Conservation (phyloP, 495 filamentous ascomycete genomes). For the Xylaria intraflava region DNA sequence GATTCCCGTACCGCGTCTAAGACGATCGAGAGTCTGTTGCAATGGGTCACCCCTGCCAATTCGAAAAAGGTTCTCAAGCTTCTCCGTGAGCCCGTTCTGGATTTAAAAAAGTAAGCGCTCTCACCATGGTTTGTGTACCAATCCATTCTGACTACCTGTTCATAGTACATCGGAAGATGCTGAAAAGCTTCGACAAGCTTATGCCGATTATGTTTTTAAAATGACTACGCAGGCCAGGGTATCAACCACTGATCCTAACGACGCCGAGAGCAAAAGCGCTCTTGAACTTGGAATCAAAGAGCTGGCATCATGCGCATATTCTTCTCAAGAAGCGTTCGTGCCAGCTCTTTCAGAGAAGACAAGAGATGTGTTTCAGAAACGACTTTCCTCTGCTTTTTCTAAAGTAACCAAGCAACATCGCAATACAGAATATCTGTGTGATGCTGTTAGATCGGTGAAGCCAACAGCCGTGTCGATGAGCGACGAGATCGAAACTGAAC, state of each 20-base stretch:
- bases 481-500: slow-evolving; percentile 50
- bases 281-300: slow-evolving; percentile 34
- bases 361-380: slow-evolving; percentile 61
- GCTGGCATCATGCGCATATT: slow-evolving; percentile 45
- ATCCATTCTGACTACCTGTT: slow-evolving; percentile 13
- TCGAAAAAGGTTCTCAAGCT: slow-evolving; percentile 41
- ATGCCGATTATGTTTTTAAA: slow-evolving; percentile 50
- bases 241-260: not conserved
- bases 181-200: slow-evolving; percentile 41
- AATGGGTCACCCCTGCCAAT: slow-evolving; percentile 49
- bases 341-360: slow-evolving; percentile 50
- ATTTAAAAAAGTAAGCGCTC: slow-evolving; percentile 24
- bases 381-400: slow-evolving; percentile 56
- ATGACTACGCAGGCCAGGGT: slow-evolving; percentile 22
- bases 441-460: slow-evolving; percentile 40
- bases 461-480: slow-evolving; percentile 55
- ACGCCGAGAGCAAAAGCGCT: slow-evolving; percentile 10
- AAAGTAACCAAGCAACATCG: slow-evolving; percentile 60
- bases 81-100: slow-evolving; percentile 28
- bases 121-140: not conserved
- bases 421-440: slow-evolving; percentile 45
- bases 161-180: slow-evolving; percentile 23
- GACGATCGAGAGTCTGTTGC: slow-evolving; percentile 70
- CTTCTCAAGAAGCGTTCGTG: slow-evolving; percentile 29
- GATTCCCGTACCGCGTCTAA: slow-evolving; percentile 85